Base-by-base conservation (phyloP, 2,329 filamentous ascomycete genomes). In the Fusarium mexicanum region DNA sequence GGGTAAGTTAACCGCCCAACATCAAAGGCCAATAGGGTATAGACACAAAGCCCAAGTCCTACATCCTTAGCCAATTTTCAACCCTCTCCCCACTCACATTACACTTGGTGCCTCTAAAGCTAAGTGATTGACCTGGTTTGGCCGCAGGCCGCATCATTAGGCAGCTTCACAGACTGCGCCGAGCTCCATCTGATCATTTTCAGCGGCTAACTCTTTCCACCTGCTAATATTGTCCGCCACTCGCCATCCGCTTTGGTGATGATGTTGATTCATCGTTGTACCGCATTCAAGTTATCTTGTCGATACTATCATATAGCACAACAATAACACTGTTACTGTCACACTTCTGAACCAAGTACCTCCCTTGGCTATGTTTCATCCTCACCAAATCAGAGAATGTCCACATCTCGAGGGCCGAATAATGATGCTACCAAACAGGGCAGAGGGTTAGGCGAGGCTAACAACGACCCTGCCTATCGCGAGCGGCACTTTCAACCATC, bases 141-240 rank as follows among this genome's bases (percentile, higher is more conserved):
- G 18, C n/a, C 9, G 50, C 18, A 3, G 18, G 50, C 22, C 33
- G 50, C n/a, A 37, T 37, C 13, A 26, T 22, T 20, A 26, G 33
- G n/a, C 50, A 17, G 13, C 6, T 16, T 38, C 18, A 38, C n/a
- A 22, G 24, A 18, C 33, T 26, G 33, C 33, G 9, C 18, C 50
- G 6, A 8, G 33, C 13, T 53, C 0, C 31, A 37, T 26, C 38
- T 33, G 9, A 53, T 4, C 18, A 22, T 16, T 26, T 16, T 7
- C 50, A 22, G 50, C n/a, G 13, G 18, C 6, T 12, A 38, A 20
- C n/a, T 3, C n/a, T 26, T 24, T 17, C 18, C 5, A 8, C n/a
- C 0, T 26, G 9, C 33, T 20, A 26, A 16, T 18, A 4, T 53
- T n/a, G 4, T 37, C n/a, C 16, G 6, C 18, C 8, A 4, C 1